phyloP scores from a whole-genome alignment of 2,329 filamentous ascomycete species.

The Aureobasidium sp. region DNA sequence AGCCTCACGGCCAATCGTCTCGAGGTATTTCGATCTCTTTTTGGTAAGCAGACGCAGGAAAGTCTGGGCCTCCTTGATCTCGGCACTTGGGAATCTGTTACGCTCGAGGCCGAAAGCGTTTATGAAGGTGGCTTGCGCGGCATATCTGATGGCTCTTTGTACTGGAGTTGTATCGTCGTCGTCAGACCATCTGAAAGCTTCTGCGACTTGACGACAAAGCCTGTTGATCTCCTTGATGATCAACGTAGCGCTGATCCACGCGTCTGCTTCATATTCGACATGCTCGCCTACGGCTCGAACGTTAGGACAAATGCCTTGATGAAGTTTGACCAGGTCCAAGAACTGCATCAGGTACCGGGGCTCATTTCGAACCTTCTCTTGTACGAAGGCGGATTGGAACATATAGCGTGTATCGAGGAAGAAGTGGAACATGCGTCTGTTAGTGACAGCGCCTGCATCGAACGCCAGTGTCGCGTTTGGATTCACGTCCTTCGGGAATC shows the following conservation, averaged over 20 bases:
- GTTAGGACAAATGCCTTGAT: slow-evolving; percentile 96
- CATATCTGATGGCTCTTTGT: slow-evolving; percentile 63
- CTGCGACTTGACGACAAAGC: slow-evolving; percentile 78
- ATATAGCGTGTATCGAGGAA: slow-evolving; percentile 91
- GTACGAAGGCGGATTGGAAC: slow-evolving; percentile 80
- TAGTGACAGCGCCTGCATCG: slow-evolving; percentile 89
- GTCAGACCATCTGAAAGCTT: slow-evolving; percentile 57
- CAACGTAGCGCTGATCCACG: slow-evolving; percentile 93
- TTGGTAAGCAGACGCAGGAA: slow-evolving; percentile 53
- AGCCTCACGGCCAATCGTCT: slow-evolving; percentile 25
- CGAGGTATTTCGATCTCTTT: slow-evolving; percentile 36
- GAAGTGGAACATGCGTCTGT: slow-evolving; percentile 94
- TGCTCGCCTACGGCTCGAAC: slow-evolving; percentile 87
- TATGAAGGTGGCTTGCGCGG: slow-evolving; percentile 76
- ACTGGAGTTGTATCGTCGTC: slow-evolving; percentile 56
- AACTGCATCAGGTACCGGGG: slow-evolving; percentile 89
- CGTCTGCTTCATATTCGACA: slow-evolving; percentile 95
- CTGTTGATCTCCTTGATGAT: slow-evolving; percentile 93
- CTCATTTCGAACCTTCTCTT: slow-evolving; percentile 74
- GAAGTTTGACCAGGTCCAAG: slow-evolving; percentile 87
- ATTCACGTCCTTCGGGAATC: slow-evolving; percentile 83
- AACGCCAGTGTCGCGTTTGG: slow-evolving; percentile 83
- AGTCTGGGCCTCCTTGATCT: slow-evolving; percentile 76
- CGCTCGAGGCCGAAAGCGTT: slow-evolving; percentile 88
- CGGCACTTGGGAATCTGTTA: slow-evolving; percentile 73